phyloP scores from a whole-genome alignment of 768 basidiomycete genomes.

The Suillus cothurnatus region DNA sequence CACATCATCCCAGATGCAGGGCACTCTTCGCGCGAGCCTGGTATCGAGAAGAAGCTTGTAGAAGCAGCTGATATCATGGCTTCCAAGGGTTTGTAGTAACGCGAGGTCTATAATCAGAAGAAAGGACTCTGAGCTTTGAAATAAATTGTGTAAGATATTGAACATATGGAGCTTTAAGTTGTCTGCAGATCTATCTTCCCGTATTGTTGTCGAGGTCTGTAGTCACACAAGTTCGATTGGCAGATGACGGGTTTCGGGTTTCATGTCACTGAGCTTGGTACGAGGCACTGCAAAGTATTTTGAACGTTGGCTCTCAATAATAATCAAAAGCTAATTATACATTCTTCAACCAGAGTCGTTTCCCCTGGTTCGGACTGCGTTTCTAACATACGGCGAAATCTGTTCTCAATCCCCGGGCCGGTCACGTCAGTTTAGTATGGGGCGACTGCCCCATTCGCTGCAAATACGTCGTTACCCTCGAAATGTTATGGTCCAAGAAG shows the following conservation, averaged over 20 bases:
- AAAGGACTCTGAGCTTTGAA: background rate
- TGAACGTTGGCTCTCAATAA: background rate
- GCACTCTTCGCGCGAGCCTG: slow-evolving; percentile 78
- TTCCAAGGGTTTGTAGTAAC: slow-evolving; percentile 1
- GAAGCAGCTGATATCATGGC: slow-evolving; percentile 45
- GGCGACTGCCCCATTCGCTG: background rate
- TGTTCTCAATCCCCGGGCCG: background rate
- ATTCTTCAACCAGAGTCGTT: background rate
- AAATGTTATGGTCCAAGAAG: background rate
- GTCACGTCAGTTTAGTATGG: background rate
- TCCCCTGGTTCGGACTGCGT: background rate
- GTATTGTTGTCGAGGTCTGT: background rate
- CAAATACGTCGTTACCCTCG: background rate
- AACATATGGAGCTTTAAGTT: background rate
- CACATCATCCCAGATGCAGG: slow-evolving; percentile 85
- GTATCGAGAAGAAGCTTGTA: slow-evolving; percentile 68
- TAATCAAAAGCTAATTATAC: background rate
- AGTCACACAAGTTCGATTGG: background rate
- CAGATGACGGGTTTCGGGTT: background rate
- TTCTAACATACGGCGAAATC: background rate
- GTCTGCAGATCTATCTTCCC: background rate
- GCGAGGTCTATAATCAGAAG: background rate
- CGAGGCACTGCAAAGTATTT: background rate
- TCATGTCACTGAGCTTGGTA: background rate
- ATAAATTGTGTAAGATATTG: slow-evolving; percentile 1